Evolutionary conservation across 306 rosid species (phyloP), one percentile per base, ranked within the genome.

Genomic region (Canavalia ensiformis): DNA sequence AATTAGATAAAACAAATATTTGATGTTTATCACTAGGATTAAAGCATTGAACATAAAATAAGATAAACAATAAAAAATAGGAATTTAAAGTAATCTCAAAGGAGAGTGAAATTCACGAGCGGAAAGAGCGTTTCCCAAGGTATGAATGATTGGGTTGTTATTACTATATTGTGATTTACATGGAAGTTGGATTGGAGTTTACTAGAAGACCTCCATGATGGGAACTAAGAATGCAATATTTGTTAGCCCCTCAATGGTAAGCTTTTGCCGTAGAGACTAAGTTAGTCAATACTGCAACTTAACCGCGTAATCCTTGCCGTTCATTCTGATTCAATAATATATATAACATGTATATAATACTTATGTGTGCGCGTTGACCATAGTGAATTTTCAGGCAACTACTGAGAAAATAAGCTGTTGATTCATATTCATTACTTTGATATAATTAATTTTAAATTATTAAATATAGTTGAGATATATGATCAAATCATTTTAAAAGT

Each of bases 161-260:
- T 8, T 37, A 68, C 25, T 25, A 5, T 58, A 37, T 41, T 49
- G 59, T 45, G 68, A 7, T 54, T 30, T 50, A 25, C 68, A 3
- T 72, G 59, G 49, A 62, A 52, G 29, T 81, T 64, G 69, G 44
- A 18, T 54, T 44, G 63, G 69, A 66, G 46, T 74, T 81, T 74
- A 64, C 60, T 42, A 44, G 80, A 81, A 56, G 80, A 60, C 55
- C 60, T 33, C 51, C 33, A 4, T 39, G 33, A 72, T 80, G 45
- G 79, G 4, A 81, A 72, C 79, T 45, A 39, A 35, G 50, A 59
- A 59, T 54, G 28, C 11, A 9, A 77, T 4, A 68, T 29, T 1
- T 65, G 46, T 10, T 51, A 51, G 7, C 8, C 30, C 34, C 52
- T 18, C 11, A 8, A 29, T 33, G 31, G 35, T 50, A 47, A 42